phyloP scores from a whole-genome alignment of 2,329 filamentous ascomycete genomes.

The Gnomoniopsis sp. region DNA sequence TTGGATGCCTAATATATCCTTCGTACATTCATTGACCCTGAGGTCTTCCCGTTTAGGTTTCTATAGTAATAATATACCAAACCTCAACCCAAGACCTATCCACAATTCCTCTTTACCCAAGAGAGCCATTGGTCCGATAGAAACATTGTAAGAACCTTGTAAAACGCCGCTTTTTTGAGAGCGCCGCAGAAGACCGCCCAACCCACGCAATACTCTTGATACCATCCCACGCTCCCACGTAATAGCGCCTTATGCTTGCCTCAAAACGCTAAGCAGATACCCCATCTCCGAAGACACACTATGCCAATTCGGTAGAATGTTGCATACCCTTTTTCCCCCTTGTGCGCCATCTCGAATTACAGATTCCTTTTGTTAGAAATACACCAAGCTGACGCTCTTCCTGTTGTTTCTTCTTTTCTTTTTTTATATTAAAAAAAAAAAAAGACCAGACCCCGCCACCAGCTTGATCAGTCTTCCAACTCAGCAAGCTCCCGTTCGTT shows the following conservation, averaged over 20 bases:
- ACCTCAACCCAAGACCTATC: neutral
- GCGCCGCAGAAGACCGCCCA: neutral
- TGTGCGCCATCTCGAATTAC: neutral
- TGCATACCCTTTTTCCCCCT: neutral
- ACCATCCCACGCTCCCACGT: neutral
- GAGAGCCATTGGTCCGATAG: neutral
- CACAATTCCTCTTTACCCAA: neutral
- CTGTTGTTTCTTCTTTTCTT: too few species aligned
- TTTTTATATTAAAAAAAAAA: too few species aligned
- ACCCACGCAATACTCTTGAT: neutral
- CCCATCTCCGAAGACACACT: neutral
- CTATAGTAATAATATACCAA: neutral
- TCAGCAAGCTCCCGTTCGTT: constrained; percentile 71
- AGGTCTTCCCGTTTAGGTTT: constrained; percentile 12
- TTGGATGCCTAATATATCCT: neutral
- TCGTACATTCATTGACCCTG: constrained; percentile 7
- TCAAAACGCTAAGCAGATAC: neutral
- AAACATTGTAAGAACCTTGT: neutral
- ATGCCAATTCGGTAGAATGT: neutral
- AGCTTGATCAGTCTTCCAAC: constrained; percentile 21
- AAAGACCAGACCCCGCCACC: neutral
- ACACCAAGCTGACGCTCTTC: neutral
- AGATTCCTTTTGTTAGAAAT: neutral
- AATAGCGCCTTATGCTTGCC: neutral
- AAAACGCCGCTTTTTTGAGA: neutral